Evolutionary conservation across 768 basidiomycete genomes (phyloP), one percentile per base, ranked within the genome.

Genomic region (Leccinum boreale): DNA sequence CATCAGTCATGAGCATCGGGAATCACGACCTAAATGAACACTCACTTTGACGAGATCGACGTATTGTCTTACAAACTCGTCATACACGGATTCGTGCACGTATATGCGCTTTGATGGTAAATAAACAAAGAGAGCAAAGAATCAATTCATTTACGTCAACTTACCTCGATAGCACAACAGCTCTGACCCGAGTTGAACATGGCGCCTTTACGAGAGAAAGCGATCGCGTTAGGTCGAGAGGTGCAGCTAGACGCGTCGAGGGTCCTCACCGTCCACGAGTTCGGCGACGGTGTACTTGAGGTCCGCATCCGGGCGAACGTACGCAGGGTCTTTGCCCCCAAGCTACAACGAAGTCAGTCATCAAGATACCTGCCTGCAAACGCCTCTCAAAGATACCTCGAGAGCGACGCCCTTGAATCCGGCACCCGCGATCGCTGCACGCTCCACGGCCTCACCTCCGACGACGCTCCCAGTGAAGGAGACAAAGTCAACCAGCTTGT

Each of bases 161-260:
- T 15, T 59, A 89, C 90, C 79, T 99, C 97, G 58, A 98, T 78
- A 0, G 90, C 85, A 68, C 96, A 98, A 73, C 96, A 98, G 62
- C 92, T 95, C 74, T 99, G 97, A 1, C 97, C 97, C 15, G 95
- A 94, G 73, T 98, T 98, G 79, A 94, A 99, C 75, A 95, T 87
- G 4, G 93, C 88, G 36, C 93, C 91, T 93, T 64, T 1, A 42
- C 21, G 35, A 45, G 24, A 26, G 21, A 26, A 21, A 6, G 21
- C 1, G 8, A 10, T 12, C 11, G 15, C 24, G 14, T 58, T 4
- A 55, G 39, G 7, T 28, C 50, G 28, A 46, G 42, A 4, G 9
- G 44, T 29, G 46, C 47, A 29, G 19, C 17, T n/a, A n/a, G 4
- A 39, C 9, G 39, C 35, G n/a, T 2, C 10, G 26, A 21, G 5